Evolutionary conservation across 2,329 filamentous ascomycete species (phyloP).

Genomic region (Colletotrichum chrysophilum): DNA sequence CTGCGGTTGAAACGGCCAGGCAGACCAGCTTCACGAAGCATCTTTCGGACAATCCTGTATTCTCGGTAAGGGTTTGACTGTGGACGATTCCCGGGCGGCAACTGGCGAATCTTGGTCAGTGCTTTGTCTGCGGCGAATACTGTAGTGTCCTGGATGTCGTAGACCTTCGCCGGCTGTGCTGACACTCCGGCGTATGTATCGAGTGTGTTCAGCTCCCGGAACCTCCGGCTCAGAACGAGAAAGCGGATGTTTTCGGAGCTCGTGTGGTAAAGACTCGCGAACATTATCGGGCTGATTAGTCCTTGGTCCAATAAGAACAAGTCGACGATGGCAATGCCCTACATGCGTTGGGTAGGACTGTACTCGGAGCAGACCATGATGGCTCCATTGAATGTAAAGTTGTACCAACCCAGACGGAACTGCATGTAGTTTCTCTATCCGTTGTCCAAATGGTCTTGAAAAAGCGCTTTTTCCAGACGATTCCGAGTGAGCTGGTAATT

Average conservation of each 20-base stretch:
- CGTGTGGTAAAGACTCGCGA: neutral
- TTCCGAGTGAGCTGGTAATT: neutral
- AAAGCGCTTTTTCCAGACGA: neutral
- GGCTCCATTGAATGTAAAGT: neutral
- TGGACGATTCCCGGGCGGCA: neutral
- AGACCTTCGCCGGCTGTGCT: neutral
- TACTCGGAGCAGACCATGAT: neutral
- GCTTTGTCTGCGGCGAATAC: neutral
- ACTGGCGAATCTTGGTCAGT: neutral
- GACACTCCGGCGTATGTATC: neutral
- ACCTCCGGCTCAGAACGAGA: neutral
- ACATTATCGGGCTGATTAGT: accelerated
- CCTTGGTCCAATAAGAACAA: neutral
- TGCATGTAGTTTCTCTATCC: neutral
- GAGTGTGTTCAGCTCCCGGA: neutral
- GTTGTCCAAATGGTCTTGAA: accelerated
- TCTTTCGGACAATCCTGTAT: neutral
- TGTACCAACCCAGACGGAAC: neutral
- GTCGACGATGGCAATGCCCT: neutral
- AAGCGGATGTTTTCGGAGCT: neutral
- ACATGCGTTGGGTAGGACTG: neutral
- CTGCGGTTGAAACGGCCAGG: neutral
- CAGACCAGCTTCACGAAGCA: neutral
- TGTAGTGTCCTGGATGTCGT: neutral
- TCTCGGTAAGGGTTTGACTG: neutral